Evolutionary conservation across 1,284 basidiomycete genomes (phyloP).

Genomic region (Malassezia sympodialis): DNA sequence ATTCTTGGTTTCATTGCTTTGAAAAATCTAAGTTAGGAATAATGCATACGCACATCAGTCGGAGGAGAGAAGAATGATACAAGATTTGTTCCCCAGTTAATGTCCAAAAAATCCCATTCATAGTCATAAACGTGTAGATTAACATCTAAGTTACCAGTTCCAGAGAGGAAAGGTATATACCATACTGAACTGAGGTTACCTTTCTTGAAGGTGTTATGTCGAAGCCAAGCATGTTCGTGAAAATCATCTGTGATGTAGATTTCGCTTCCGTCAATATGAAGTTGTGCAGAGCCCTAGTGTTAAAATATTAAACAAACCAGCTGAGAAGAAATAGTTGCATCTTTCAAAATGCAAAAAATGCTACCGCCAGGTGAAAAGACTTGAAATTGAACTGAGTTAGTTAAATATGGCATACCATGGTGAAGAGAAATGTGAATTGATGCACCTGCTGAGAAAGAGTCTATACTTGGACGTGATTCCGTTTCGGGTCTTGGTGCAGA

Average conservation of each 20-base stretch:
- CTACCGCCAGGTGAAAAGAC: background rate
- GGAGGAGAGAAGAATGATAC: background rate
- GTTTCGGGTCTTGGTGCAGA: background rate
- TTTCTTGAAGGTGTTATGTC: background rate
- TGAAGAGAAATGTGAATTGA: background rate
- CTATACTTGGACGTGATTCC: background rate
- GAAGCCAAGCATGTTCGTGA: background rate
- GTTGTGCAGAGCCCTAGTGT: background rate
- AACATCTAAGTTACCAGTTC: background rate
- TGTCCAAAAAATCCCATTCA: conserved; percentile 49
- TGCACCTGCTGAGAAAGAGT: background rate
- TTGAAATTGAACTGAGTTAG: background rate
- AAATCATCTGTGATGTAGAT: background rate
- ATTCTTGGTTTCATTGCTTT: background rate
- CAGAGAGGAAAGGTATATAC: background rate
- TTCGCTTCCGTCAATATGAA: background rate
- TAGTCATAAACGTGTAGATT: background rate
- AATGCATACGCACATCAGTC: background rate
- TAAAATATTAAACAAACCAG: background rate
- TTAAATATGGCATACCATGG: background rate
- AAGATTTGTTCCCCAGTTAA: conserved; percentile 9
- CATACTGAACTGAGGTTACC: background rate
- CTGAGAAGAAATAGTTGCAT: background rate
- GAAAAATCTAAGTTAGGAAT: background rate
- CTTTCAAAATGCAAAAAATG: background rate